Evolutionary conservation across 2,329 filamentous ascomycete genomes (phyloP).

Genomic region (Beauveria medogensis): DNA sequence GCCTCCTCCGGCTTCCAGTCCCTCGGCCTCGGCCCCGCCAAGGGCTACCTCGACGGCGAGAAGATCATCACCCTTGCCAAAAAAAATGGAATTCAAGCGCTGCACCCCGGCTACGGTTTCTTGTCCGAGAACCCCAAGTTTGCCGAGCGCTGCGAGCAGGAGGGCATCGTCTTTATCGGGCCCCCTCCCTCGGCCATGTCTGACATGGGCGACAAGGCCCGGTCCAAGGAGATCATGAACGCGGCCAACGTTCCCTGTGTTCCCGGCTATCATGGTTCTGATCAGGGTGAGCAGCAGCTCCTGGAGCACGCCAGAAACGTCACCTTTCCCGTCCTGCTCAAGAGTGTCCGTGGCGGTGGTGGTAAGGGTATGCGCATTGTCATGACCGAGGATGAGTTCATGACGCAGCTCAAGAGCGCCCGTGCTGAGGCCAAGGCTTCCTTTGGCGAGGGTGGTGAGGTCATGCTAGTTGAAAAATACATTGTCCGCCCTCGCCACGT

Average conservation of each 20-base stretch:
- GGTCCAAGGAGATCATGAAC: slow-evolving; percentile 95
- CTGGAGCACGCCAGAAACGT: slow-evolving; percentile 64
- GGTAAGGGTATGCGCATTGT: slow-evolving; percentile 82
- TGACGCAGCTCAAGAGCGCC: slow-evolving; percentile 61
- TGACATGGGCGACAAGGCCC: slow-evolving; percentile 90
- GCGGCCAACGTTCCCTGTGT: slow-evolving; percentile 93
- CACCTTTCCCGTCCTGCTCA: slow-evolving; percentile 63
- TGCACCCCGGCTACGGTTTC: slow-evolving; percentile 96
- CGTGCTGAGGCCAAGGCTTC: slow-evolving; percentile 68
- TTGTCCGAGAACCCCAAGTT: slow-evolving; percentile 90
- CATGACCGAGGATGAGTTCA: slow-evolving; percentile 58
- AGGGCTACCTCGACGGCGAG: slow-evolving; percentile 87
- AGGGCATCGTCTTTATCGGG: slow-evolving; percentile 89
- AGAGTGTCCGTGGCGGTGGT: slow-evolving; percentile 73
- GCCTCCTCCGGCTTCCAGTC: slow-evolving; percentile 76
- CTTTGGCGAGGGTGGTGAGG: slow-evolving; percentile 72
- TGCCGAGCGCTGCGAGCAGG: slow-evolving; percentile 78
- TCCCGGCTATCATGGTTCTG: slow-evolving; percentile 83
- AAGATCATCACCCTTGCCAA: slow-evolving; percentile 85
- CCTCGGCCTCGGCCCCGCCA: slow-evolving; percentile 72
- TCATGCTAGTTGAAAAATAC: slow-evolving; percentile 79
- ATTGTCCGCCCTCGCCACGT: slow-evolving; percentile 74
- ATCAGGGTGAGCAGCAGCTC: slow-evolving; percentile 60
- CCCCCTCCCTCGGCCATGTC: slow-evolving; percentile 74
- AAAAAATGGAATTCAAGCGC: slow-evolving; percentile 75